Base-by-base conservation (phyloP, 805 yeast species). In the Saccharomycopsis amapae region DNA sequence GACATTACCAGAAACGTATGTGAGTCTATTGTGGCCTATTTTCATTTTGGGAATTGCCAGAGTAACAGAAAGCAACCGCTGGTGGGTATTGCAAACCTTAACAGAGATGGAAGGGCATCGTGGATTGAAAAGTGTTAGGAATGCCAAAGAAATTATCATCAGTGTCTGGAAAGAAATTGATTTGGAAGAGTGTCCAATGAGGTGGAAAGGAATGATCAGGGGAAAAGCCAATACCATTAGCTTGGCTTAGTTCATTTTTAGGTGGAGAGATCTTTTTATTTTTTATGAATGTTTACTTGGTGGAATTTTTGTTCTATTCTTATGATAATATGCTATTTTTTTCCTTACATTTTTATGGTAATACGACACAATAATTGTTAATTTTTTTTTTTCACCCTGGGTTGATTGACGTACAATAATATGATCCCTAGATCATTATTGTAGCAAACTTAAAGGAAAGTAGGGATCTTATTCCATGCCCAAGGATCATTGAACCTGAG, bases 401-500 rank as follows among this genome's bases (percentile, higher is more conserved):
- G n/a, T n/a, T n/a, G n/a, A n/a, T n/a, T n/a, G n/a, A n/a, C n/a
- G n/a, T n/a, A n/a, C n/a, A n/a, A n/a, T n/a, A n/a, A n/a, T n/a
- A n/a, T n/a, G n/a, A n/a, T n/a, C n/a, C n/a, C n/a, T n/a, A n/a
- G n/a, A n/a, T n/a, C n/a, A n/a, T n/a, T n/a, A n/a, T n/a, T n/a
- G n/a, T n/a, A n/a, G 12, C 7, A 26, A 26, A 26, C 7, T 12
- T 31, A 31, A 13, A 31, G 15, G 17, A 31, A 31, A 31, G 34
- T 31, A 13, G 34, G 34, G 15, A 31, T 7, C 15, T 31, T 31
- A n/a, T 31, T n/a, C 68, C 68, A 64, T 37, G 43, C 51, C 68
- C 68, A 64, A 49, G 96, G 95, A 62, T 87, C 85, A 64, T 87
- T 87, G 69, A 87, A 87, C 67, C 96, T 78, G 53, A 87, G 67